phyloP scores from a whole-genome alignment of 1,139 yeast species.

The Kodamaea derodonti region DNA sequence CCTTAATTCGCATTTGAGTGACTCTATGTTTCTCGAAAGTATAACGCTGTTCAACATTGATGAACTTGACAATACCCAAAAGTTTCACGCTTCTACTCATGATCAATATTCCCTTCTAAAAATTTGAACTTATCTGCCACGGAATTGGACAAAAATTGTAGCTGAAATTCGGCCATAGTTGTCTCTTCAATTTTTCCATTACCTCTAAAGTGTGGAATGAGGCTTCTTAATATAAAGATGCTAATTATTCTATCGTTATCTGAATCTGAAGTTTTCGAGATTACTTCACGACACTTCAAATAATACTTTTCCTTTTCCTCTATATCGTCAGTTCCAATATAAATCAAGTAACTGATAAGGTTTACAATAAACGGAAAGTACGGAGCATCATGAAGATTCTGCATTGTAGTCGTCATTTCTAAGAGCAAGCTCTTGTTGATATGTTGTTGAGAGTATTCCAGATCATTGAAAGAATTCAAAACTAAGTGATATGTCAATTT shows the following conservation, averaged over 20 bases:
- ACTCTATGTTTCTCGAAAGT: too few relatives aligned
- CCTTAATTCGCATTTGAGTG: too few relatives aligned
- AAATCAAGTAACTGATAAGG: constrained; percentile 16
- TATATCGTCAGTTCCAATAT: constrained; percentile 13
- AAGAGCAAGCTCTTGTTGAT: constrained; percentile 5
- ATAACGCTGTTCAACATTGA: too few relatives aligned
- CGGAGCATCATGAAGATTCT: constrained; percentile 7
- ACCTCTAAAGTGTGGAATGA: constrained; percentile 14
- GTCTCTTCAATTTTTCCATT: constrained; percentile 23
- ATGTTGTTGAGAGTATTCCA: not conserved
- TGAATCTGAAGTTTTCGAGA: constrained; percentile 12
- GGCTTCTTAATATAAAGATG: constrained; percentile 19
- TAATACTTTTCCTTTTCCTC: constrained; percentile 14
- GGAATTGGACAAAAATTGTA: constrained; percentile 14
- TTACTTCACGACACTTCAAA: constrained; percentile 14
- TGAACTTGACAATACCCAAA: too few relatives aligned
- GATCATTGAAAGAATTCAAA: constrained; percentile 9
- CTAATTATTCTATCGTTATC: constrained; percentile 21
- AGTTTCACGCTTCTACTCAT: too few relatives aligned
- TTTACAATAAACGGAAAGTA: constrained; percentile 16
- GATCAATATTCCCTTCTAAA: constrained; percentile 7
- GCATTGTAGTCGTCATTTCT: constrained; percentile 8
- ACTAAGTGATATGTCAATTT: constrained; percentile 11
- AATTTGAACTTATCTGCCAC: constrained; percentile 16
- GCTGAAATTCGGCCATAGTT: constrained; percentile 21